Base-by-base conservation (phyloP, 768 basidiomycete genomes). In the Rubroboletus pulcherrimus region DNA sequence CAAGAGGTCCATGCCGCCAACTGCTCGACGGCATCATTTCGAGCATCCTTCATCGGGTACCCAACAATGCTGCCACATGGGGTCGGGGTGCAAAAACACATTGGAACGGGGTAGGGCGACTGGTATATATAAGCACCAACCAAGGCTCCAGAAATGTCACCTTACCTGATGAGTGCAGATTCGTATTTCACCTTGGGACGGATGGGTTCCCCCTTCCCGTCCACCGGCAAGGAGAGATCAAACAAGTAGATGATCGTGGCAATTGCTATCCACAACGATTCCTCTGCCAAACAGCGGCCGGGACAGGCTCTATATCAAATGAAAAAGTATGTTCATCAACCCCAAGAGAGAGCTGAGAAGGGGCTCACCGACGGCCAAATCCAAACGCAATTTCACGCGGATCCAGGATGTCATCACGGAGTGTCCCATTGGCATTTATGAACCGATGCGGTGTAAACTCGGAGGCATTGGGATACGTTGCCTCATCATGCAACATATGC, bases 311-410 rank as follows among this genome's bases (percentile, higher is more conserved):
- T 54, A 19, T 33, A 34, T 34, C 34, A 12, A 14, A 34, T 34
- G 12, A 5, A 14, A 33, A 14, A 34, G 34, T 14, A n/a, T 34
- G 4, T 4, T 34, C 34, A 14, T 34, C 34, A 5, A 34, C 34
- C 12, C 34, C 0, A 34, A 34, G 12, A 12, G 12, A 1, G 4
- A 14, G 3, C 39, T 31, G 14, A 31, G 39, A 21, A 7, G 7
- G 30, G 7, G 30, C 45, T 40, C 33, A 54, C 53, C 53, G 33
- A 12, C 53, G 53, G 39, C 53, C 53, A 31, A 54, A 54, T 34
- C 53, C 53, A 41, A 54, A 54, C 7, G 53, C 53, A 24, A 54
- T 54, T 34, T 40, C 53, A 26, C 53, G 53, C 7, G 53, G 53
- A 41, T 54, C 53, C 8, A 33, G 38, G 14, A 54, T 30, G 38